phyloP scores from a whole-genome alignment of 2,329 filamentous ascomycete species.

The Stagonosporopsis chrysanthemi region DNA sequence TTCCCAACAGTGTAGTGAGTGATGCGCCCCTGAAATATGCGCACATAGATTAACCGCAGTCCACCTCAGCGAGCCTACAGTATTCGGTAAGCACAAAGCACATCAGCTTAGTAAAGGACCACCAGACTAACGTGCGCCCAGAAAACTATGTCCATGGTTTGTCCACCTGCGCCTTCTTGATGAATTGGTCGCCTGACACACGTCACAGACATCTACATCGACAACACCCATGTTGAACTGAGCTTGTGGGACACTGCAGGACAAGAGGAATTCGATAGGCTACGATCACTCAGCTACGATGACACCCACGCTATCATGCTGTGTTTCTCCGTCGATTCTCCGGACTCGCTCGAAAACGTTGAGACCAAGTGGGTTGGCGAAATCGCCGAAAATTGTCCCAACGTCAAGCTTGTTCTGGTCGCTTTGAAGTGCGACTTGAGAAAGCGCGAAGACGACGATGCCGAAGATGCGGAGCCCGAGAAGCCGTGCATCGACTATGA shows the following conservation, averaged over 20 bases:
- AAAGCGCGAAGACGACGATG: conserved; percentile 72
- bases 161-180: conserved; percentile 30
- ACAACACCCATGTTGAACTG: conserved; percentile 94
- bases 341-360: conserved; percentile 96
- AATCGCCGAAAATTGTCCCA: conserved; percentile 96
- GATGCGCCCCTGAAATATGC: conserved; percentile 18
- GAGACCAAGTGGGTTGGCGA: conserved; percentile 98
- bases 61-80: conserved; percentile 78
- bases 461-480: conserved; percentile 53
- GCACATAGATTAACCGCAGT: conserved; percentile 28
- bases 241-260: conserved; percentile 98
- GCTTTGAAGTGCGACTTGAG: conserved; percentile 96
- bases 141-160: conserved; percentile 98
- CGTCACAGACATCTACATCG: conserved; percentile 88
- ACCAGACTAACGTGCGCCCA: conserved; percentile 41
- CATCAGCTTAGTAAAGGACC: not conserved
- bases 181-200: conserved; percentile 13
- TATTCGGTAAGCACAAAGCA: conserved; percentile 68
- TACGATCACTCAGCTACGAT: conserved; percentile 95
- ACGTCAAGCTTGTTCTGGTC: conserved; percentile 92
- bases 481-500: conserved; percentile 85
- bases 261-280: conserved; percentile 97
- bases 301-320: conserved; percentile 99
- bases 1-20: conserved; percentile 94
- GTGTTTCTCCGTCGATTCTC: conserved; percentile 95